These are phyloP conservation scores for Penicillium vulpinum DNA, from an alignment of 2,329 filamentous ascomycete species.

Conservation along the genomic window DNA sequence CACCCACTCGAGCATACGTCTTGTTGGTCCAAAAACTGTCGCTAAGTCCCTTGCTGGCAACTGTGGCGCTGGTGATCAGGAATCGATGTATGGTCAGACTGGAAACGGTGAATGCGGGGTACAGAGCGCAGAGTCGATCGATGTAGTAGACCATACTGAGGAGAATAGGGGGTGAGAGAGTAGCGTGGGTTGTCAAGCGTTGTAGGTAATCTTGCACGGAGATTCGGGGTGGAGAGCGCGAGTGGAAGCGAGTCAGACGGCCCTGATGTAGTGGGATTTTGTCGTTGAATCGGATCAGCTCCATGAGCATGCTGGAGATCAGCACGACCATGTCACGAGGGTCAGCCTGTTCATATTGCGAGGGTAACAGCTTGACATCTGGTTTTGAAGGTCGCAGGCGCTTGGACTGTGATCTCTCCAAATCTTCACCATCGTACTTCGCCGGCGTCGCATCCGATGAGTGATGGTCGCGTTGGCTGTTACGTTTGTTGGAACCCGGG, in stretches of 20 bases:
- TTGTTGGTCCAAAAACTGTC: constrained; percentile 99
- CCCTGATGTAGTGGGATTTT: constrained; percentile 79
- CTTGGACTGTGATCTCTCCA: constrained; percentile 45
- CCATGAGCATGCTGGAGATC: constrained; percentile 92
- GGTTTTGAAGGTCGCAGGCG: constrained; percentile 48
- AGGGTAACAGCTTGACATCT: constrained; percentile 57
- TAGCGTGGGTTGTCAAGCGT: constrained; percentile 89
- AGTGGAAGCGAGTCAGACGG: constrained; percentile 91
- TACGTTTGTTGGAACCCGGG: constrained; percentile 38
- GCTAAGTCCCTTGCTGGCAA: constrained; percentile 91
- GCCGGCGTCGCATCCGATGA: constrained; percentile 24
- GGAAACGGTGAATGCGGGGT: constrained; percentile 93
- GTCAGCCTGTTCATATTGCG: constrained; percentile 76
- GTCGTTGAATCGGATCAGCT: constrained; percentile 92
- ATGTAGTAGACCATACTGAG: constrained; percentile 99
- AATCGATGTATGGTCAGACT: constrained; percentile 96
- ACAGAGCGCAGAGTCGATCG: constrained; percentile 86
- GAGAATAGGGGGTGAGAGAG: constrained; percentile 87
- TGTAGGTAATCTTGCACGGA: constrained; percentile 93
- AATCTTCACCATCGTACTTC: constrained; percentile 22
- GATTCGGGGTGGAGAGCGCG: constrained; percentile 83
- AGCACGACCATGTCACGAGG: constrained; percentile 85
- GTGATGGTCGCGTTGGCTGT: constrained; percentile 31
- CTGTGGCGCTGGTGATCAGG: constrained; percentile 90
- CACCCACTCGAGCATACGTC: constrained; percentile 90